A percentile compares a stretch with the other conserved stretches of the same genome.
phyloP scores from a whole-genome alignment of 2,329 filamentous ascomycete genomes.

The Ascochyta pisi region DNA sequence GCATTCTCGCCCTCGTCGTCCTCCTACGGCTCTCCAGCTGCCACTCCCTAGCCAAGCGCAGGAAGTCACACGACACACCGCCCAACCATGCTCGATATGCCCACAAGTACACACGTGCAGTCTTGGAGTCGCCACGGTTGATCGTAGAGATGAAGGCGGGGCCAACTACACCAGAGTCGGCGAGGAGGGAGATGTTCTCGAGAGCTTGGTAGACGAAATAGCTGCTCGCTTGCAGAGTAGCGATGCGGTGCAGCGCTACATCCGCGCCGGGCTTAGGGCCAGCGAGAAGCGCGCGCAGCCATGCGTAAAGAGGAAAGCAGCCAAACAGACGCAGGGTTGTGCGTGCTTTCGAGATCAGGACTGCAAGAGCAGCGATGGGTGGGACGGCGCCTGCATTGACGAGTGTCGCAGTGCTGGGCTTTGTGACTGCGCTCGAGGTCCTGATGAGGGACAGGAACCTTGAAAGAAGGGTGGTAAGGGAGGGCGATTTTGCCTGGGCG shows the following conservation, averaged over 20 bases:
- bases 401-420: slow-evolving; percentile 33
- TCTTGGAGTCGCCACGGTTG: slow-evolving; percentile 45
- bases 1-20: slow-evolving; percentile 35
- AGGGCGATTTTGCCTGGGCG: slow-evolving; percentile 49
- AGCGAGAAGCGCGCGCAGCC: slow-evolving; percentile 50
- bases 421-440: slow-evolving; percentile 35
- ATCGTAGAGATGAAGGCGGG: slow-evolving; percentile 44
- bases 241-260: slow-evolving; percentile 51
- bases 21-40: slow-evolving; percentile 50
- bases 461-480: slow-evolving; percentile 37
- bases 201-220: slow-evolving; percentile 55
- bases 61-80: slow-evolving; percentile 53
- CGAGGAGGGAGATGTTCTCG: slow-evolving; percentile 54
- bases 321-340: slow-evolving; percentile 55
- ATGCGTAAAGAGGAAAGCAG: slow-evolving; percentile 54
- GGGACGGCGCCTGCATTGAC: slow-evolving; percentile 40
- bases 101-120: slow-evolving; percentile 49
- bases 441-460: slow-evolving; percentile 45
- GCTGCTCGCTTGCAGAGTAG: slow-evolving; percentile 50
- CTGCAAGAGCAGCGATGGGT: slow-evolving; percentile 44
- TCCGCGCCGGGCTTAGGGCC: slow-evolving; percentile 53
- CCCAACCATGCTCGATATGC: slow-evolving; percentile 54
- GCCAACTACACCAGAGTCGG: slow-evolving; percentile 51
- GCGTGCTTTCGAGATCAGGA: slow-evolving; percentile 51
- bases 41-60: slow-evolving; percentile 52